Conservation (phyloP, 2,329 filamentous ascomycete genomes). For the Colletotrichum viniferum region DNA sequence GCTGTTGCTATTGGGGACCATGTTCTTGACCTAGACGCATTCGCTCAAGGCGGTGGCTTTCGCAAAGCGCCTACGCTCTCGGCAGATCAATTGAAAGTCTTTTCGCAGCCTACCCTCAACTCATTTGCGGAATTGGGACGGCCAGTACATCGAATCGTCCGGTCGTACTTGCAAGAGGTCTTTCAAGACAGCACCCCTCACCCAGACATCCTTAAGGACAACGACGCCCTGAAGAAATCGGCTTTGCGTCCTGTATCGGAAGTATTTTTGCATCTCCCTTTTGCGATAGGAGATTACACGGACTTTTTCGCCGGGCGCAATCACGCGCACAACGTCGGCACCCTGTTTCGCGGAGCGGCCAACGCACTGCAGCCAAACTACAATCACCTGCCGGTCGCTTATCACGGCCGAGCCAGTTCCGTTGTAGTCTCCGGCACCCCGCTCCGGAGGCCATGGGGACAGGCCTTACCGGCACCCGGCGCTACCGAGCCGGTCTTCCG, state of each 20-base stretch:
- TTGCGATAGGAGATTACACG: constrained; percentile 77
- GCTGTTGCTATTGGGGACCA: constrained; percentile 72
- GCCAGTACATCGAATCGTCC: constrained; percentile 68
- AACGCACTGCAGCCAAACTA: constrained; percentile 78
- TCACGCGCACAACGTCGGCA: constrained; percentile 68
- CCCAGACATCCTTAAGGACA: constrained; percentile 7
- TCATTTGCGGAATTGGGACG: constrained; percentile 72
- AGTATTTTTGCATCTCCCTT: constrained; percentile 67
- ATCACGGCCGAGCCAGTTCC: constrained; percentile 74
- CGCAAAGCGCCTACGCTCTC: background rate
- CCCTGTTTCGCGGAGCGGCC: constrained; percentile 70
- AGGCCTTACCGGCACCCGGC: constrained; percentile 40
- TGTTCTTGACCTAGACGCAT: constrained; percentile 61
- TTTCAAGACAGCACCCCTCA: constrained; percentile 54
- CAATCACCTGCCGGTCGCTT: constrained; percentile 74
- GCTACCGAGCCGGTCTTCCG: constrained; percentile 62
- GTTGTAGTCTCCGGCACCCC: constrained; percentile 73
- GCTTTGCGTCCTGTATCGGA: constrained; percentile 29
- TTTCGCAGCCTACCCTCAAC: constrained; percentile 63
- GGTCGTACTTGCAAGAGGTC: constrained; percentile 65
- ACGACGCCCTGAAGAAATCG: background rate
- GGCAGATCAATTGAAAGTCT: background rate
- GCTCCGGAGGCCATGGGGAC: constrained; percentile 69
- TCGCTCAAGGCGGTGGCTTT: constrained; percentile 21
- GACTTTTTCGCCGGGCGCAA: constrained; percentile 80